phyloP scores from a whole-genome alignment of 2,329 filamentous ascomycete genomes.

The Raffaelea arxii region DNA sequence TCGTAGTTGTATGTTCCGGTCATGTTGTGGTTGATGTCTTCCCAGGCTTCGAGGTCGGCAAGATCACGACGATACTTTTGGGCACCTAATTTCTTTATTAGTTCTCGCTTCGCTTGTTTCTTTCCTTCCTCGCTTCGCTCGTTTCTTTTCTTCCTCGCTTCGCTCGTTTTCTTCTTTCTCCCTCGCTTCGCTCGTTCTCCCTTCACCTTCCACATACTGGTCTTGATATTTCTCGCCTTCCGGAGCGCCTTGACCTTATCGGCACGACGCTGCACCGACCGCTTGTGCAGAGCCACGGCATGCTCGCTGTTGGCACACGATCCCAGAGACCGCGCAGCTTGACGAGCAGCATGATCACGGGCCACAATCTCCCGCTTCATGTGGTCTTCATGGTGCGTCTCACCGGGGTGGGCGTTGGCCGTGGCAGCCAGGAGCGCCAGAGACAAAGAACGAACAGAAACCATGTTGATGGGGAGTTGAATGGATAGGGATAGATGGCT shows the following conservation, averaged over 20 bases:
- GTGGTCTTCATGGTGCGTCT: constrained; percentile 18
- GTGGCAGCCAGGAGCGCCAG: constrained; percentile 14
- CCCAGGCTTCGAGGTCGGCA: constrained; percentile 22
- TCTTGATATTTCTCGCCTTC: constrained; percentile 23
- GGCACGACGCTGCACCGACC: constrained; percentile 30
- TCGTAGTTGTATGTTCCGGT: constrained; percentile 21
- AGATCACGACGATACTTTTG: constrained; percentile 23
- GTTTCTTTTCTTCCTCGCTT: too few relatives aligned
- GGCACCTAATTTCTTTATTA: too few relatives aligned
- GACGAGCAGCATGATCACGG: constrained; percentile 20
- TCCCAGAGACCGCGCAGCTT: constrained; percentile 26
- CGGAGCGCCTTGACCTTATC: constrained; percentile 27
- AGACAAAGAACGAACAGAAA: not conserved
- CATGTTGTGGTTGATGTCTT: constrained; percentile 25
- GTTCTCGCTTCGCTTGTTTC: too few relatives aligned
- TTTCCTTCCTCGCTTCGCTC: too few relatives aligned
- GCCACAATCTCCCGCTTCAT: constrained; percentile 24
- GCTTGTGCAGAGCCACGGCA: constrained; percentile 26
- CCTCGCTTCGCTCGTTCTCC: too few relatives aligned
- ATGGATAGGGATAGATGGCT: not conserved
- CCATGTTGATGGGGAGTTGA: not conserved
- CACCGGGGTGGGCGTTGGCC: constrained; percentile 21
- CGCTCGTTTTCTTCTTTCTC: too few relatives aligned
- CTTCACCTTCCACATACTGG: constrained; percentile 18
- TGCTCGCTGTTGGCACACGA: constrained; percentile 28